phyloP scores from a whole-genome alignment of 257 asterid species.

The Solanum phureja region DNA sequence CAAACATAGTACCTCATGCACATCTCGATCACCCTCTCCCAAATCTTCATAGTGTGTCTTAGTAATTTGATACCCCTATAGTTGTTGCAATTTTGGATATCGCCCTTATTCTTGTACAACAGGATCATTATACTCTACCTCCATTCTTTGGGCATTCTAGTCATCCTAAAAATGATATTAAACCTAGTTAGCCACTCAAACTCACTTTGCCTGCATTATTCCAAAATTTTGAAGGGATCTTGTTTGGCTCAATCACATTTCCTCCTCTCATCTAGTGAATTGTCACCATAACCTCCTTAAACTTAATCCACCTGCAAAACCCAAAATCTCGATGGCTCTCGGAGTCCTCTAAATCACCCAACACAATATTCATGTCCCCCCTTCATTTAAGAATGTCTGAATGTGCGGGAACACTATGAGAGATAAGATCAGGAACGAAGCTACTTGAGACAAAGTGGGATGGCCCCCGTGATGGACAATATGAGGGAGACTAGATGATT shows the following conservation, averaged over 20 bases:
- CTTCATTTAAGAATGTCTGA: too few species aligned
- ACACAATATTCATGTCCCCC: not conserved
- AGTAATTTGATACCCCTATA: not conserved
- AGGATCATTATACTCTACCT: not conserved
- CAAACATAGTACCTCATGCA: not conserved
- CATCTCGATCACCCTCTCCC: not conserved
- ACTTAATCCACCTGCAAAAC: not conserved
- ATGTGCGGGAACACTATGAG: not conserved
- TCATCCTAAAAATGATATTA: not conserved
- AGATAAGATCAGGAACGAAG: not conserved
- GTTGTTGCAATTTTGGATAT: not conserved
- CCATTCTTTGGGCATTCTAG: not conserved
- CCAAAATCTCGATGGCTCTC: not conserved
- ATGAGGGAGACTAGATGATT: too few species aligned
- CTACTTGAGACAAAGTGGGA: not conserved
- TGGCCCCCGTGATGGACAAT: not conserved
- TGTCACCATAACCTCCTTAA: not conserved
- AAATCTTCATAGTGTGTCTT: not conserved
- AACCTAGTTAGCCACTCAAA: not conserved
- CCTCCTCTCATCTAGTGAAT: not conserved
- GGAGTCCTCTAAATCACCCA: not conserved
- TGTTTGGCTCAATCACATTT: not conserved
- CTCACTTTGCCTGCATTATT: not conserved
- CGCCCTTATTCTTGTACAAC: not conserved
- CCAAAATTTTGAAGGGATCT: not conserved